Conservation (phyloP, 768 basidiomycete species). For the Agrocybe praecox region DNA sequence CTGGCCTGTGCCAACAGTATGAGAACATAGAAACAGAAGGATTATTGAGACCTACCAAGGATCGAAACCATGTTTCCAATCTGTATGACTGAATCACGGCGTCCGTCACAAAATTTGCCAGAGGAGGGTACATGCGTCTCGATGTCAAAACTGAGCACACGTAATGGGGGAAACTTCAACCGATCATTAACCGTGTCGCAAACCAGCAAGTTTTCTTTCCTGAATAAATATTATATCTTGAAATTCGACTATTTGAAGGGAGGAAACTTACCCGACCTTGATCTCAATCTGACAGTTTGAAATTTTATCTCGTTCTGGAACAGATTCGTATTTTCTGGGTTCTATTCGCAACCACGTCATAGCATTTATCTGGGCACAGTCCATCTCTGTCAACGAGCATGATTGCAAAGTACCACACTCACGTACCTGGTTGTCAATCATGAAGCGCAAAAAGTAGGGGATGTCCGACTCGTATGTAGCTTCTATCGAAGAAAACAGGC, state of each 20-base stretch:
- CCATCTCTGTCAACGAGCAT: no score
- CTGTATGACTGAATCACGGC: slow-evolving; percentile 88
- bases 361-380: no score
- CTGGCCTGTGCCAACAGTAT: slow-evolving; percentile 56
- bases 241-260: slow-evolving; percentile 52
- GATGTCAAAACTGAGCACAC: slow-evolving; percentile 94
- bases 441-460: slow-evolving; percentile 83
- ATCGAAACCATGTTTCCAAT: slow-evolving; percentile 83
- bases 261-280: slow-evolving; percentile 54
- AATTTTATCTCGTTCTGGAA: slow-evolving; percentile 50
- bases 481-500: slow-evolving; percentile 50
- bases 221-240: no score
- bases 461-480: slow-evolving; percentile 89
- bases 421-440: slow-evolving; percentile 87
- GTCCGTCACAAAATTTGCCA: slow-evolving; percentile 71
- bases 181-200: no score
- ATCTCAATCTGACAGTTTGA: slow-evolving; percentile 90
- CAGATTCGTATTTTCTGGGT: background rate
- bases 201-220: no score
- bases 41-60: slow-evolving; percentile 58
- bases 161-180: slow-evolving; percentile 42
- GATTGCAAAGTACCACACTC: background rate
- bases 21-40: background rate
- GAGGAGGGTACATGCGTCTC: slow-evolving; percentile 80
- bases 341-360: no score